These are phyloP conservation scores for Candida sojae DNA, from an alignment of 1,139 yeast genomes.

Conservation along the genomic window DNA sequence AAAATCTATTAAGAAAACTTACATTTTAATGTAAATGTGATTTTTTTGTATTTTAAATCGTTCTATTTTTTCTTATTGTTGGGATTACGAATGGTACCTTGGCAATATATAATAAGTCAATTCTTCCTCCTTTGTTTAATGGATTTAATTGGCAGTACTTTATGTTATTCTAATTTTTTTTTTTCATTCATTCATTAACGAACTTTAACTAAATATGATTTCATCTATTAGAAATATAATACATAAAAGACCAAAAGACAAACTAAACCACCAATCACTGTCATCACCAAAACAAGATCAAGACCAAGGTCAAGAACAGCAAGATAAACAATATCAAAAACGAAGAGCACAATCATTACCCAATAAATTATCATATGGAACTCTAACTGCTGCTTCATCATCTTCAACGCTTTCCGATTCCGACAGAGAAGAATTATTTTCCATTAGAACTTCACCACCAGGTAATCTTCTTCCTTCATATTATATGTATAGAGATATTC, in stretches of 20 bases:
- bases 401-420: background rate
- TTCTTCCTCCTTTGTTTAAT: no score
- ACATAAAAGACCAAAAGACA: background rate
- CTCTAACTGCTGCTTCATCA: background rate
- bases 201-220: background rate
- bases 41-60: no score
- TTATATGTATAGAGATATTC: constrained; percentile 11
- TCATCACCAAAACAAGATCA: background rate
- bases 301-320: background rate
- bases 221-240: background rate
- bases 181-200: background rate
- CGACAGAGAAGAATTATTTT: background rate
- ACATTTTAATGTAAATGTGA: no score
- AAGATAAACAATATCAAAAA: background rate
- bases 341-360: background rate
- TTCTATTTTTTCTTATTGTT: no score
- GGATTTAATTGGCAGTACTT: no score
- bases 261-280: background rate
- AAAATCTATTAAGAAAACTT: no score
- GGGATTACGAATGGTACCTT: no score
- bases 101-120: no score
- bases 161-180: background rate
- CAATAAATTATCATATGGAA: background rate
- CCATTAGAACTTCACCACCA: background rate
- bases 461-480: constrained; percentile 12